Evolutionary conservation across 108 stramenopile species (phyloP), one percentile per base, ranked within the genome.

Genomic region (Cyclotella atomus): DNA sequence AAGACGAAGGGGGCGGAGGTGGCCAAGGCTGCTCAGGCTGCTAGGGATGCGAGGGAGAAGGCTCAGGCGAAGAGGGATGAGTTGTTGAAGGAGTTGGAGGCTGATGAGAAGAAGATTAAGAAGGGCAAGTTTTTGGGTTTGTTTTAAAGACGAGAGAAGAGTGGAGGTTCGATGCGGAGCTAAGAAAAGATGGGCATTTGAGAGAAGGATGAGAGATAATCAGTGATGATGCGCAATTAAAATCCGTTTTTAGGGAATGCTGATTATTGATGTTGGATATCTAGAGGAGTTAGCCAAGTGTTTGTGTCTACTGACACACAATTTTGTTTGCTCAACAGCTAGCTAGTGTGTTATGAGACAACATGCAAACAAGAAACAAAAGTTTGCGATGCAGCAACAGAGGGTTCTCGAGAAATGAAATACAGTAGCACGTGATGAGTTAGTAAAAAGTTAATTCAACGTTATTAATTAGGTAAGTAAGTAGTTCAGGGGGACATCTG

Each of bases 91-190:
- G 89, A 95, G 63, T 76, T 95, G 57, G 88, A 95, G 66, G 68
- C 74, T 35, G 92, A 93, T 77, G 95, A 95, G 73, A 63, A 83
- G 80, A 86, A 76, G 60, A 68, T 95, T 79, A 91, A 88, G 74
- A 91, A 91, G 84, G 88, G 88, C 23, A 94, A 94, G 71, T 95
- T 95, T 79, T 73, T 92, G 34, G 94, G 94, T 30, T 69, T 95
- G 28, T 95, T 94, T 70, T 94, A 87, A 84, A 25, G 53, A 6
- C n/a, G n/a, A n/a, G n/a, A n/a, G n/a, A n/a, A n/a, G n/a, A n/a
- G 43, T n/a, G n/a, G n/a, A n/a, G n/a, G n/a, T n/a, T n/a, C n/a
- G n/a, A n/a, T 8, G 43, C 43, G 8, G 43, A 43, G 43, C 15
- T 43, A 12, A 15, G 43, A 12, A 12, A 15, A 15, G 15, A 12